phyloP scores from a whole-genome alignment of 129 eudicot genomes.

The Deinandra increscens region DNA sequence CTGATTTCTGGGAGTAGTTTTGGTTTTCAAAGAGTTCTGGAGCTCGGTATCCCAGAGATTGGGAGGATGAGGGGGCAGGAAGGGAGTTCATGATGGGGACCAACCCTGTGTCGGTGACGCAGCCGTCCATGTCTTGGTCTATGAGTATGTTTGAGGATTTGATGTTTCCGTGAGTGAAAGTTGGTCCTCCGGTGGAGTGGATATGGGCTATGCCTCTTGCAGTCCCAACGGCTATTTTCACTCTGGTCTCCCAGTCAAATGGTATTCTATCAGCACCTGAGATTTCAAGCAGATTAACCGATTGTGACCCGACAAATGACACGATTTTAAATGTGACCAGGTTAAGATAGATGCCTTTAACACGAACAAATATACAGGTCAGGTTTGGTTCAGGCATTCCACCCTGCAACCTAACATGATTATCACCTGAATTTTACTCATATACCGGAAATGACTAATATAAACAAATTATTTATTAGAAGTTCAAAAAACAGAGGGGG shows the following conservation, averaged over 20 bases:
- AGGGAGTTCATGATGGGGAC: slow-evolving; percentile 62
- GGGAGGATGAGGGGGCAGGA: slow-evolving; percentile 41
- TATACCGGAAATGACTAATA: background rate
- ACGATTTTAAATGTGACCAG: too few relatives aligned
- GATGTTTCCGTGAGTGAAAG: slow-evolving; percentile 59
- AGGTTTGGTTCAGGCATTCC: too few relatives aligned
- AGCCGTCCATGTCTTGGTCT: slow-evolving; percentile 53
- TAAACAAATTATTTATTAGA: background rate
- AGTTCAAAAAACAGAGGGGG: background rate
- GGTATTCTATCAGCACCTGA: slow-evolving; percentile 56
- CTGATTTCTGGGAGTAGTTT: slow-evolving; percentile 66
- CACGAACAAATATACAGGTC: too few relatives aligned
- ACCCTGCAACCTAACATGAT: too few relatives aligned
- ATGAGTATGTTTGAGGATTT: slow-evolving; percentile 73
- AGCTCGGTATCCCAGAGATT: slow-evolving; percentile 53
- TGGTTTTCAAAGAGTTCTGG: slow-evolving; percentile 61
- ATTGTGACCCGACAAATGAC: too few relatives aligned
- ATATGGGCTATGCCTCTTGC: slow-evolving; percentile 72
- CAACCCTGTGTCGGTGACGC: slow-evolving; percentile 59
- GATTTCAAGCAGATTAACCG: background rate
- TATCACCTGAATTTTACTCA: background rate
- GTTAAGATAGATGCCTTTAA: too few relatives aligned
- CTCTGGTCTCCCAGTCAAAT: slow-evolving; percentile 61
- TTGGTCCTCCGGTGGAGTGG: slow-evolving; percentile 60
- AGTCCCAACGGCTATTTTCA: slow-evolving; percentile 62